Evolutionary conservation across 1,139 yeast species (phyloP), one percentile per base, ranked within the genome.

Genomic region (Wickerhamomyces sp.): DNA sequence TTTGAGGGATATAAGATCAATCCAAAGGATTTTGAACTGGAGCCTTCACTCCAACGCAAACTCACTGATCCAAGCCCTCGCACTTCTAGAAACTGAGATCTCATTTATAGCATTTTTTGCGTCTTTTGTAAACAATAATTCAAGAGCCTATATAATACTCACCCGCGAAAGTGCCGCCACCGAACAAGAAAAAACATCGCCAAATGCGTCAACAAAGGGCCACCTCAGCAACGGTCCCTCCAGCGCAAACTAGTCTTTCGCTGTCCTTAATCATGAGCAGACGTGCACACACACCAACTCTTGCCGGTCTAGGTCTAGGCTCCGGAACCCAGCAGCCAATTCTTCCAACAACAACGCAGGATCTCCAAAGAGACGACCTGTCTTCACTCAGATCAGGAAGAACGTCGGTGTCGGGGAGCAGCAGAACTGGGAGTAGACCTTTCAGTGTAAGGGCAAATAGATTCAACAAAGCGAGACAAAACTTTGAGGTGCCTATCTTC

Each of bases 401-500:
- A 27, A 40, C 49, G 20, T 16, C 44, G 17, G 36, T 31, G 10
- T 27, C 22, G 14, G 24, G 26, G 33, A 27, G 33, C 20, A 24
- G 28, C 16, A 36, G 39, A 23, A 28, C 36, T 6, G 35, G 31
- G 10, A 19, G 10, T 4, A 32, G 41, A 12, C 14, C 31, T 10
- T 39, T 36, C 31, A 42, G 42, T 3, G 30, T 38, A 12, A 36
- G 36, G 26, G 25, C 28, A 14, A 27, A 31, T 23, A 32, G 28
- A 4, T 25, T 36, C 20, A 20, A 13, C 1, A 16, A 32, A 3
- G 32, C 45, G 15, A 42, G 39, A 33, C 23, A 36, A 2, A 30
- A 33, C 13, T 45, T 63, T 31, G 47, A 46, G 23, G 35, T 68
- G 7, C 75, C 75, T 4, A 53, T 61, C 10, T 64, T 66, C 38